Percentiles rank a stretch among this genome's conserved stretches.
Evolutionary conservation across 108 stramenopile species (phyloP).

Genomic region (Bacterosira constricta): DNA sequence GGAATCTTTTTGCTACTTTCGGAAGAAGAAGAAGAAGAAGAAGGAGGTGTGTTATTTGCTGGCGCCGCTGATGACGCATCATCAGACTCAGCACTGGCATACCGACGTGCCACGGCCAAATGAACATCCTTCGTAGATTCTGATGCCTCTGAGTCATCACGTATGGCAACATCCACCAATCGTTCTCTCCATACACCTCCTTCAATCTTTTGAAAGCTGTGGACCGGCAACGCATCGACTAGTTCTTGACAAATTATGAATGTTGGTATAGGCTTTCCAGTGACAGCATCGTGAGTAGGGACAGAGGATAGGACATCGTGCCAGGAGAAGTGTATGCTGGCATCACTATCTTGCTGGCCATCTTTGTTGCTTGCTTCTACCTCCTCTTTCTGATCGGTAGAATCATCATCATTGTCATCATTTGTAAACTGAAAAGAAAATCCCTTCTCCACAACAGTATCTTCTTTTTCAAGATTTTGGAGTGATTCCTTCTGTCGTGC

Average conservation of each 20-base stretch:
- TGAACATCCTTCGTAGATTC: conserved; percentile 19
- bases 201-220: conserved; percentile 88
- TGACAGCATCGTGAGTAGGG: conserved; percentile 35
- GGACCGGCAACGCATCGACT: conserved; percentile 94
- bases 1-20: conserved; percentile 44
- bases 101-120: conserved; percentile 22
- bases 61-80: neutral
- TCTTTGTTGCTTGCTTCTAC: neutral
- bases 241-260: conserved; percentile 93
- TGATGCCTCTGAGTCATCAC: conserved; percentile 43
- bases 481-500: conserved; percentile 76
- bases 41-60: too few relatives aligned
- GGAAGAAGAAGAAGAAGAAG: too few relatives aligned
- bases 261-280: conserved; percentile 53
- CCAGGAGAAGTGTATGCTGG: conserved; percentile 69
- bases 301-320: conserved; percentile 70
- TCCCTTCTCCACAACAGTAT: conserved; percentile 27
- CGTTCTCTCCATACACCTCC: conserved; percentile 94
- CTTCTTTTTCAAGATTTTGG: conserved; percentile 29
- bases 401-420: conserved; percentile 20
- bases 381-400: neutral
- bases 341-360: neutral
- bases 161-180: conserved; percentile 86
- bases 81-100: conserved; percentile 14
- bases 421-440: conserved; percentile 25